A percentile compares a stretch with the other conserved stretches of the same genome.
Conservation (phyloP, 2,329 filamentous ascomycete genomes). For the Phyllosticta ampelicida region DNA sequence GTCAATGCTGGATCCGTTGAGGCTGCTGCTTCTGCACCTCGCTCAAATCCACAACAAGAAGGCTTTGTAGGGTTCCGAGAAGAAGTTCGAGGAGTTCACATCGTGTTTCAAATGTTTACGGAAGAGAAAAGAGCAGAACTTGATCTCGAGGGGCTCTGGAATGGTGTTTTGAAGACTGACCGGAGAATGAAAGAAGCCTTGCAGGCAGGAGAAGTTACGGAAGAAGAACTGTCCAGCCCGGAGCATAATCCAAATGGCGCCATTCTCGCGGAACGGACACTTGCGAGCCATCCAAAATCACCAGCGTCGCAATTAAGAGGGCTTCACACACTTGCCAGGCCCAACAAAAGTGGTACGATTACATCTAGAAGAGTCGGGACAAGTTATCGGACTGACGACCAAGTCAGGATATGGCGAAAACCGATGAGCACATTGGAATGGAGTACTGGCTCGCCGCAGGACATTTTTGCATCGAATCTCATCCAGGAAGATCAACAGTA, state of each 20-base stretch:
- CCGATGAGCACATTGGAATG: neutral
- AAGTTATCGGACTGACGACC: neutral
- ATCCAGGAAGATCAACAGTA: neutral
- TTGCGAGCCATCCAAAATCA: neutral
- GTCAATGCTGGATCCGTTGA: slow-evolving; percentile 72
- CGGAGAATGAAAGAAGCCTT: slow-evolving; percentile 27
- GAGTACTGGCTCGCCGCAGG: neutral
- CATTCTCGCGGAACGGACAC: neutral
- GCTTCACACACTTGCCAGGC: neutral
- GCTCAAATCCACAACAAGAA: slow-evolving; percentile 20
- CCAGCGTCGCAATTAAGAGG: neutral
- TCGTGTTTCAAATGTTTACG: slow-evolving; percentile 63
- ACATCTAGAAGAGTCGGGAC: slow-evolving; percentile 1
- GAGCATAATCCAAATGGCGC: slow-evolving; percentile 1
- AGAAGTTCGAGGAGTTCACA: slow-evolving; percentile 43
- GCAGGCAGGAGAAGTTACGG: slow-evolving; percentile 18
- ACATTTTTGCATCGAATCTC: neutral
- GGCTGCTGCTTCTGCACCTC: slow-evolving; percentile 27
- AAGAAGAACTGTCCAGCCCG: slow-evolving; percentile 14
- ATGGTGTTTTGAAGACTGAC: slow-evolving; percentile 34
- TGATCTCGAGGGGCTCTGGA: slow-evolving; percentile 56
- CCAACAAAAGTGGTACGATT: slow-evolving; percentile 3
- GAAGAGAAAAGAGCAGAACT: slow-evolving; percentile 58
- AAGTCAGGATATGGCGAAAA: neutral
- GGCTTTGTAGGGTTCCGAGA: slow-evolving; percentile 69